Percentiles rank a stretch among this genome's conserved stretches.
phyloP scores from a whole-genome alignment of 2,329 filamentous ascomycete species.

The Arthrobotrys entomopaga region DNA sequence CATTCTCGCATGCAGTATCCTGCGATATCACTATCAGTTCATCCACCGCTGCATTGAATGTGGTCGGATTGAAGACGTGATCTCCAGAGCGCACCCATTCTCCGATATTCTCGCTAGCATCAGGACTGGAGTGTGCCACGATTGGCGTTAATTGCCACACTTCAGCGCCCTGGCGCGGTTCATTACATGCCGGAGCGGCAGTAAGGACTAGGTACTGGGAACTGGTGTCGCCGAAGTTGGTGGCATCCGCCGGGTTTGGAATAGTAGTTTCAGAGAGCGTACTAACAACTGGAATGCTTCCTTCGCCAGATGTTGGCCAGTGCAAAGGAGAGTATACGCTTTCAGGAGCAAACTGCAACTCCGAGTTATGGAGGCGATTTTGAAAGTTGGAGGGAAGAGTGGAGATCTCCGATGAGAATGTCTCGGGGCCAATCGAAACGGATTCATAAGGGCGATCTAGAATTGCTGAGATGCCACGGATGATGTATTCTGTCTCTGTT shows the following conservation, averaged over 20 bases:
- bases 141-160: conserved; percentile 43
- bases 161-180: conserved; percentile 26
- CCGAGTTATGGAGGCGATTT: conserved; percentile 22
- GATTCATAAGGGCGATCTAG: conserved; percentile 38
- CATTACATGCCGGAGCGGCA: conserved; percentile 29
- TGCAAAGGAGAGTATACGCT: conserved; percentile 24
- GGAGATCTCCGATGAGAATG: conserved; percentile 18
- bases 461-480: conserved; percentile 40
- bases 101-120: conserved; percentile 18
- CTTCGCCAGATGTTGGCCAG: conserved; percentile 16
- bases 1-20: conserved; percentile 22
- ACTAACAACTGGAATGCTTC: conserved; percentile 3
- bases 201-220: conserved; percentile 32
- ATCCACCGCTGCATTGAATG: conserved; percentile 24
- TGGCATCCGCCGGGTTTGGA: conserved; percentile 28
- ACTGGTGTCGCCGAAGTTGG: conserved; percentile 6
- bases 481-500: conserved; percentile 46
- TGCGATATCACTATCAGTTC: conserved; percentile 25
- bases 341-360: conserved; percentile 25
- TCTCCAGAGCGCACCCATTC: conserved; percentile 40
- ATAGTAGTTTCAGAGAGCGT: conserved; percentile 19
- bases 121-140: conserved; percentile 25
- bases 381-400: conserved; percentile 22
- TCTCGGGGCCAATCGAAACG: conserved; percentile 24
- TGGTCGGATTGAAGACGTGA: conserved; percentile 20